Evolutionary conservation across 352 stramenopile species (phyloP), one percentile per base, ranked within the genome.

Genomic region (Aphanomyces euteiches): DNA sequence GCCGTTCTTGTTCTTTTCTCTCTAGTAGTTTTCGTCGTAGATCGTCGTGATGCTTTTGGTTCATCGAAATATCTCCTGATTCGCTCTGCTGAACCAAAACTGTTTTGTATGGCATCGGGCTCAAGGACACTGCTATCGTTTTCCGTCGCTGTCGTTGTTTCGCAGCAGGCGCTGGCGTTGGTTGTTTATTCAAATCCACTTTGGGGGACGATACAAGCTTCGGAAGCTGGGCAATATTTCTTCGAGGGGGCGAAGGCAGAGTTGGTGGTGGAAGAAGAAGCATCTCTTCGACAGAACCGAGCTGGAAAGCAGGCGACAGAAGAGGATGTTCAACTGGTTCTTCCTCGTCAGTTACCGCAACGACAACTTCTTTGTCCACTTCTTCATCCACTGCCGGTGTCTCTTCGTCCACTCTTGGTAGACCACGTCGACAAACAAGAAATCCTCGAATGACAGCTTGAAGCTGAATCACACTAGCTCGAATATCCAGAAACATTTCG

Each of bases 391-490:
- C 34, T 48, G 58, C 39, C 37, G 37, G 58, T 28, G 5, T 8
- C 1, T 3, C 7, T 10, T 10, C 10, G 2, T 74, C 28, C 28
- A 28, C 28, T 28, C 2, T 2, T 28, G 28, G 28, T 28, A 28
- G 17, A 89, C 67, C 0, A n/a, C 85, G 77, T 48, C 77, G 79
- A 7, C 86, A 82, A 5, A 87, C 77, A 28, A 93, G 74, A 56
- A 78, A 88, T 4, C 84, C 85, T 8, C 87, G 84, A n/a, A 82
- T 82, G 1, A 77, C 75, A 1, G 84, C 84, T 68, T 93, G 87
- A 41, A 95, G 90, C 10, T 85, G 83, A n/a, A 80, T 85, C 47
- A 93, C 81, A 47, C 90, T 73, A 61, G 90, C 90, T n/a, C 92
- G 72, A 7, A 93, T 81, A 58, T 93, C 84, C 41, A 92, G 74